Conservation (phyloP, 495 filamentous ascomycete species). For the Corynascus novoguineensis region DNA sequence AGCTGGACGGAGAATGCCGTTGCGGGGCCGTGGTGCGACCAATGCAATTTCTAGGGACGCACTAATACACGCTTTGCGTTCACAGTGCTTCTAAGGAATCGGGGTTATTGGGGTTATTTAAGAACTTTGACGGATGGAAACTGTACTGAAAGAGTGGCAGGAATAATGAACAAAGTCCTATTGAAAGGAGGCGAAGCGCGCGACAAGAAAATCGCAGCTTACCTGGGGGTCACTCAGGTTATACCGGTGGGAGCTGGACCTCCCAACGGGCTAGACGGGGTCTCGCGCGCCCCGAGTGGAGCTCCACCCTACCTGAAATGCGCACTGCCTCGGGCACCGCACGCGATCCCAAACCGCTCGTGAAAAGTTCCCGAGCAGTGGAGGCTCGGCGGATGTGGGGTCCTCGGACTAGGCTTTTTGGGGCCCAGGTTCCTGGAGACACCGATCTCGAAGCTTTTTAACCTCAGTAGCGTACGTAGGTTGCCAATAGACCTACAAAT, state of each 20-base stretch:
- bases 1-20: neutral
- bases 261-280: too few species aligned
- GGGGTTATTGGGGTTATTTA: neutral
- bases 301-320: neutral
- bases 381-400: neutral
- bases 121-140: neutral
- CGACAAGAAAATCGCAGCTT: neutral
- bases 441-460: too few species aligned
- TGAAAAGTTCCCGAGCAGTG: conserved; percentile 7
- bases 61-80: neutral
- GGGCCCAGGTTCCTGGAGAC: too few species aligned
- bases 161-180: conserved; percentile 6
- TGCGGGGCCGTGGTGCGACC: neutral
- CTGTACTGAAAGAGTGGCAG: conserved; percentile 8
- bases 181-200: neutral
- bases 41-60: neutral
- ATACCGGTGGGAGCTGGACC: conserved; percentile 10
- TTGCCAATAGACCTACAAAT: too few species aligned
- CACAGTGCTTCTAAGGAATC: neutral
- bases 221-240: neutral
- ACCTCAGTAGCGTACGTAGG: too few species aligned
- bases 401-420: too few species aligned
- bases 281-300: conserved; percentile 22
- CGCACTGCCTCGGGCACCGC: conserved; percentile 8
- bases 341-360: neutral